These are phyloP conservation scores for Taiozyma sp. DNA, from an alignment of 1,139 yeast species.

Conservation along the genomic window DNA sequence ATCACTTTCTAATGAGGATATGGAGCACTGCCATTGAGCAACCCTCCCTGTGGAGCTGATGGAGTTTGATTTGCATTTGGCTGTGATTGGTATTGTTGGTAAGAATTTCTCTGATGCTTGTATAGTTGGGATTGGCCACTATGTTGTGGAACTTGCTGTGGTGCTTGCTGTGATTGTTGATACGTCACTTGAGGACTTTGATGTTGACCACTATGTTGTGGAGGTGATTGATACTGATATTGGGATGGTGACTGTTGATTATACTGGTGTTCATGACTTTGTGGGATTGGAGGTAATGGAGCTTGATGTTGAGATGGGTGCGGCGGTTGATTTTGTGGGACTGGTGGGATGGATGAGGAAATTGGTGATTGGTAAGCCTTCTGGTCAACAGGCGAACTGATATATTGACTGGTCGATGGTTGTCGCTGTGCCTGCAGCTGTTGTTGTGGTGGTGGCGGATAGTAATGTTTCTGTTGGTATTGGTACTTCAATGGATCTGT, in stretches of 20 bases:
- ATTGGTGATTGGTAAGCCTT: background rate
- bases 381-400: background rate
- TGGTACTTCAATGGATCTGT: slow-evolving; percentile 39
- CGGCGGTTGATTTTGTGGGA: slow-evolving; percentile 4
- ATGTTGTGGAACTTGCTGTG: slow-evolving; percentile 4
- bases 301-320: slow-evolving; percentile 6
- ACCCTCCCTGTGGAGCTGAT: background rate
- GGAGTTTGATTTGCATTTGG: background rate
- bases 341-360: background rate
- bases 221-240: background rate
- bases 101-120: background rate
- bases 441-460: slow-evolving; percentile 1
- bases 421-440: slow-evolving; percentile 4
- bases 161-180: slow-evolving; percentile 5
- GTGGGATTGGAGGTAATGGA: slow-evolving; percentile 4
- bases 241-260: slow-evolving; percentile 1
- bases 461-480: slow-evolving; percentile 14
- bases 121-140: slow-evolving; percentile 16
- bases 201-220: background rate
- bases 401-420: background rate
- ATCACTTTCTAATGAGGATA: background rate
- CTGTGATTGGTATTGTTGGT: background rate
- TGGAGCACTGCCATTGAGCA: background rate
- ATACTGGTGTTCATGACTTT: slow-evolving; percentile 3
- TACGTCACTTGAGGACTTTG: background rate